Percentiles rank a stretch among this genome's conserved stretches.
These are phyloP conservation scores for Kernera saxatilis DNA, from an alignment of 345 rosid species.

Conservation along the genomic window DNA sequence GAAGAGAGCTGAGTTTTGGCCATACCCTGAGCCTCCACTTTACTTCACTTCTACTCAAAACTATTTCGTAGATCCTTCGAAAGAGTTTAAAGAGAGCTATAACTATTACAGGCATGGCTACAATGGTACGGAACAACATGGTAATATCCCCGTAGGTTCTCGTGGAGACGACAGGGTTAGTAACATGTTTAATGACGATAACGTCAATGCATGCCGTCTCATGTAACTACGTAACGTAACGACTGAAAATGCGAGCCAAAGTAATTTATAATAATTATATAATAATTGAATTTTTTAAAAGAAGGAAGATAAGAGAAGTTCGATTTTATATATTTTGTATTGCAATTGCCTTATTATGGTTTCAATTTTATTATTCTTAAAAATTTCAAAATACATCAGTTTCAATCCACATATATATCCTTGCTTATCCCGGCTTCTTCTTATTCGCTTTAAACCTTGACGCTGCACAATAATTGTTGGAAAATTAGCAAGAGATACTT, in stretches of 20 bases:
- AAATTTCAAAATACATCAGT: too few species aligned
- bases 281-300: not conserved
- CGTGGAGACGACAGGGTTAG: constrained; percentile 92
- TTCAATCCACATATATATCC: too few species aligned
- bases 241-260: not conserved
- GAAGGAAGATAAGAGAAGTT: not conserved
- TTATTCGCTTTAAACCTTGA: too few species aligned
- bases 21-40: constrained; percentile 73
- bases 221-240: constrained; percentile 37
- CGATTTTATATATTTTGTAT: not conserved
- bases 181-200: constrained; percentile 89
- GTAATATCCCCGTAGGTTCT: constrained; percentile 54
- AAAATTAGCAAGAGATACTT: too few species aligned
- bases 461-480: too few species aligned
- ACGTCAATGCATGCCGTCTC: constrained; percentile 78
- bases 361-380: too few species aligned
- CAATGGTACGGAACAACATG: constrained; percentile 58
- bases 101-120: constrained; percentile 84
- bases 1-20: constrained; percentile 97
- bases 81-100: constrained; percentile 79
- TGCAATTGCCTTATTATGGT: not conserved
- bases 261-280: not conserved
- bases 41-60: constrained; percentile 63
- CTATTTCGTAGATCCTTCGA: constrained; percentile 73
- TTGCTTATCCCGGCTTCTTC: too few species aligned